Base-by-base conservation (phyloP, 2,329 filamentous ascomycete species). In the Penicillium palitans region DNA sequence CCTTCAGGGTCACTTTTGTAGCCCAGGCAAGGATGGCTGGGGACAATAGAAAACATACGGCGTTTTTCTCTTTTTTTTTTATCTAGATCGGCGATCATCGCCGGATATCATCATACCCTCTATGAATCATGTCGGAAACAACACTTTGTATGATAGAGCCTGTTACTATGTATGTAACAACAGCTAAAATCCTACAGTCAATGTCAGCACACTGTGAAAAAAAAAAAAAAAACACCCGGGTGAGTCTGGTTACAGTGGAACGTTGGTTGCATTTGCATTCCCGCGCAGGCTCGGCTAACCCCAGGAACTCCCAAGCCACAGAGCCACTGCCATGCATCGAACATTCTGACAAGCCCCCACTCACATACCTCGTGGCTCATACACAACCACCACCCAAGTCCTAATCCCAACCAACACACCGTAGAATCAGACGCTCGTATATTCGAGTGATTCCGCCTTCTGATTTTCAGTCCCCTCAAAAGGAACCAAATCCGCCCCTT, bases 341-440 rank as follows among this genome's bases (percentile, higher is more conserved):
- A n/a, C 31, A 48, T 37, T 48, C 31, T 48, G 46, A 48, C 46
- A 48, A 33, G 46, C 15, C 46, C 21, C 46, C 46, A 48, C 45
- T 25, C 9, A 37, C 46, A 37, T 25, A 25, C 31, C 15, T 35
- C 17, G 45, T 17, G 29, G 45, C 29, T 47, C 8, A 47, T 29
- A n/a, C 25, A 17, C 15, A 15, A 25, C 9, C 15, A 35, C 5
- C 19, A 37, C 31, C 4, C 24, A 2, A 48, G 35, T 48, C 15
- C 3, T 17, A 25, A 48, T 48, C 13, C 7, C 2, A 17, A 35
- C 13, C 13, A 48, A 46, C 29, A 1, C 12, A 33, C 1, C 15
- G 19, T 33, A 35, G 4, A 24, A 33, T 13, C 4, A 3, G 24
- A 5, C 6, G 10, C 19, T 6, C 2, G 6, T 33, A 4, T 33